phyloP scores from a whole-genome alignment of 805 yeast species.

The Zygotorulaspora florentina region DNA sequence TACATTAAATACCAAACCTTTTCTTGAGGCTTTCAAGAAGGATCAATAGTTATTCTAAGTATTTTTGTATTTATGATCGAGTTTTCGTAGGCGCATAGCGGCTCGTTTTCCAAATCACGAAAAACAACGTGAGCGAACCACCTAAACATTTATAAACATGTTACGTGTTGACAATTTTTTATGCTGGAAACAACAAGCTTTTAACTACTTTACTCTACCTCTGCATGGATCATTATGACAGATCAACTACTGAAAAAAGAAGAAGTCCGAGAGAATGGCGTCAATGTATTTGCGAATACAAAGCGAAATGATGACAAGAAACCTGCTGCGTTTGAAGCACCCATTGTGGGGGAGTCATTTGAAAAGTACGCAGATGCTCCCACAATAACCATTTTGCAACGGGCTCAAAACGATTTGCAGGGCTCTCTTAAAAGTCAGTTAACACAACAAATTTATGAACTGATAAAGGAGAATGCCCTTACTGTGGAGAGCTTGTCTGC shows the following conservation, averaged over 20 bases:
- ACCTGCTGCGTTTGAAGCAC: constrained; percentile 9
- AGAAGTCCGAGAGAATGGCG: neutral
- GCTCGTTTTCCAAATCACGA: neutral
- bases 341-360: constrained; percentile 19
- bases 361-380: constrained; percentile 15
- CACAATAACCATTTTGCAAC: constrained; percentile 17
- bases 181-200: no score
- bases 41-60: neutral
- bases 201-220: no score
- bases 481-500: constrained; percentile 20
- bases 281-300: neutral
- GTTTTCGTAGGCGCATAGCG: neutral
- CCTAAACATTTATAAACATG: no score
- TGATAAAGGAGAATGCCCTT: constrained; percentile 21
- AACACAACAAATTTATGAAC: constrained; percentile 26
- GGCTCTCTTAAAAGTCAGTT: constrained; percentile 26
- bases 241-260: neutral
- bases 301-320: neutral
- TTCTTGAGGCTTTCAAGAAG: constrained; percentile 5
- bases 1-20: constrained; percentile 5
- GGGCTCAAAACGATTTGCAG: constrained; percentile 26
- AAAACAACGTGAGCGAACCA: neutral
- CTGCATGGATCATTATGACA: neutral
- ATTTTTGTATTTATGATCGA: neutral
- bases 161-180: no score